These are phyloP conservation scores for Sporothrix curviconia DNA, from an alignment of 2,329 filamentous ascomycete genomes.

Conservation along the genomic window DNA sequence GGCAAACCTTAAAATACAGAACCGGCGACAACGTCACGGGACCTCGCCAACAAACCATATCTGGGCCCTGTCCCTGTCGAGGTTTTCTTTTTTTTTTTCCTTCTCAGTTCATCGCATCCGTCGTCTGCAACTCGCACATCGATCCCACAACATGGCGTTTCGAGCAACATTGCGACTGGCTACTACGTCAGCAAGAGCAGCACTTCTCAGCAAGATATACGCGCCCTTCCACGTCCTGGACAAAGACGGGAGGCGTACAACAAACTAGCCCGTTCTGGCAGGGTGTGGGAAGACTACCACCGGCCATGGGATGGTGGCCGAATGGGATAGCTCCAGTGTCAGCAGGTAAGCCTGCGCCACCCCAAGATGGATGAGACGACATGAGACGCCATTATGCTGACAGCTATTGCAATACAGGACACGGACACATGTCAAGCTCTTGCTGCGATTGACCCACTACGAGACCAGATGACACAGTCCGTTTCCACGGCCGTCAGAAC, in stretches of 20 bases:
- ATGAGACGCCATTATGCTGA: no score
- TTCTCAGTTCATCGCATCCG: no score
- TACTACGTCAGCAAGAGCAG: neutral
- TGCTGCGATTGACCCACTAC: neutral
- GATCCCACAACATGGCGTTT: neutral
- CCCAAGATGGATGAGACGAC: no score
- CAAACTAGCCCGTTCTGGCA: neutral
- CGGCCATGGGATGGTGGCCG: neutral
- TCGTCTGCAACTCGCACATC: no score
- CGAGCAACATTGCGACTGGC: neutral
- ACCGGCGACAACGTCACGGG: no score
- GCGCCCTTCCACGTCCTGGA: neutral
- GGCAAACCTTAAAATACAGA: no score
- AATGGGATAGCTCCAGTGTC: neutral
- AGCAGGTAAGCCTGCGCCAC: neutral
- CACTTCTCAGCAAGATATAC: neutral
- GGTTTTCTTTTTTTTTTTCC: no score
- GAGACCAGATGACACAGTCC: neutral
- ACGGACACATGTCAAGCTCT: neutral
- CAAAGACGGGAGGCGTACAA: neutral
- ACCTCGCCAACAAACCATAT: no score
- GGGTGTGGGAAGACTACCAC: neutral
- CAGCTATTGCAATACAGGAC: neutral
- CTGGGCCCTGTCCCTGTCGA: no score
- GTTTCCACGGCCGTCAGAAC: no score